Conservation (phyloP, 78 protist genomes). For the Dictyostelium intermedium region DNA sequence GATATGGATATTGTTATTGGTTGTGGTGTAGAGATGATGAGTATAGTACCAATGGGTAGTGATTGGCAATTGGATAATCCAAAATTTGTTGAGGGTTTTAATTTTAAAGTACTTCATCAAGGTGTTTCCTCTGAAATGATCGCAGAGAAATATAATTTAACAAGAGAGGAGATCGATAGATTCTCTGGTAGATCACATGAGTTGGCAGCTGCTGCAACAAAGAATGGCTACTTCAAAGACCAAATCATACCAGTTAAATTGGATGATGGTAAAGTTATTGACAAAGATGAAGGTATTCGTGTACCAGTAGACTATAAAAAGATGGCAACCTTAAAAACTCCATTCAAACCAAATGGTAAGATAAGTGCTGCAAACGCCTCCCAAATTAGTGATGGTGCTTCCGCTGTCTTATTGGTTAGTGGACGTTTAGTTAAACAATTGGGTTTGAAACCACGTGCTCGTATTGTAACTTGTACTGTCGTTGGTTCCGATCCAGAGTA, state of each 20-base stretch:
- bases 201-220: constrained; percentile 43
- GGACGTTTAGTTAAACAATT: constrained; percentile 71
- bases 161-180: constrained; percentile 85
- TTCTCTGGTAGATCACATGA: constrained; percentile 79
- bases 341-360: constrained; percentile 83
- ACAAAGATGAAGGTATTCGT: constrained; percentile 87
- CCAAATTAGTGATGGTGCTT: constrained; percentile 97
- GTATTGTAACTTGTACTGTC: constrained; percentile 86
- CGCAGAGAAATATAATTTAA: constrained; percentile 84
- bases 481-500: constrained; percentile 94
- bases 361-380: constrained; percentile 98
- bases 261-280: constrained; percentile 19
- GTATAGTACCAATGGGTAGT: constrained; percentile 81
- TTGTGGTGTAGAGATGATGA: constrained; percentile 91
- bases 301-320: constrained; percentile 79
- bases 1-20: constrained; percentile 84
- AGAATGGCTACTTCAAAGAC: constrained; percentile 73
- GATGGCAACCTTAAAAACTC: constrained; percentile 81
- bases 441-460: constrained; percentile 89
- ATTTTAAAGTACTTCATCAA: constrained; percentile 62
- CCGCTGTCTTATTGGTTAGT: constrained; percentile 90
- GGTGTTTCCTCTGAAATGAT: constrained; percentile 88
- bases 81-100: constrained; percentile 39
- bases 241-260: constrained; percentile 85
- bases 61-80: constrained; percentile 76